A percentile compares a stretch with the other conserved stretches of the same genome.
Evolutionary conservation across 2,329 filamentous ascomycete species (phyloP).

Genomic region (Chalaropsis ovoidea): DNA sequence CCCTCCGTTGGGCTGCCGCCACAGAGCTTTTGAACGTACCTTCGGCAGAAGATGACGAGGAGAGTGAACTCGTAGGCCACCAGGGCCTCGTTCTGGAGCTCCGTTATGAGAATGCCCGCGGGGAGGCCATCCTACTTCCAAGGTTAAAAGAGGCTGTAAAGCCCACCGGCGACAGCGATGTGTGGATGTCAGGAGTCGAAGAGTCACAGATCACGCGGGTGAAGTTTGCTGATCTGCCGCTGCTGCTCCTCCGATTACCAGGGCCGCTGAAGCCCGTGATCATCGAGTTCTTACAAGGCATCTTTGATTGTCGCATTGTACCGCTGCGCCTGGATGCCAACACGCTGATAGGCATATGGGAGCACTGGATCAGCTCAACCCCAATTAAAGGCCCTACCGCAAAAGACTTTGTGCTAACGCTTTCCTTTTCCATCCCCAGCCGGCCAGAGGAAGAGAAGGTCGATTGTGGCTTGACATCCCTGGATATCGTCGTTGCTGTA

Average conservation of each 20-base stretch:
- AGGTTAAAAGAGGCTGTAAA: not conserved
- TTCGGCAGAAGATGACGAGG: slow-evolving; percentile 9
- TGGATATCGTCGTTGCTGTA: slow-evolving; percentile 45
- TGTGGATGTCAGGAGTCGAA: slow-evolving; percentile 1
- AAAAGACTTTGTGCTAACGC: slow-evolving; percentile 42
- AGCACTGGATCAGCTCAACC: slow-evolving; percentile 39
- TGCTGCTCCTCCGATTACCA: slow-evolving; percentile 48
- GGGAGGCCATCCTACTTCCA: slow-evolving; percentile 44
- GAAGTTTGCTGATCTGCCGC: slow-evolving; percentile 41
- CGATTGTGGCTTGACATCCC: slow-evolving; percentile 33
- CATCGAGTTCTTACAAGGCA: slow-evolving; percentile 42
- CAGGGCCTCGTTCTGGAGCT: slow-evolving; percentile 39
- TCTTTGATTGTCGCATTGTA: slow-evolving; percentile 48
- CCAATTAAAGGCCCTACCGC: slow-evolving; percentile 31
- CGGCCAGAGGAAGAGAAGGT: slow-evolving; percentile 32
- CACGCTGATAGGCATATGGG: slow-evolving; percentile 42
- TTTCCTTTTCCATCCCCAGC: slow-evolving; percentile 41
- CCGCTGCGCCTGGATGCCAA: slow-evolving; percentile 42
- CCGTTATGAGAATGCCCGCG: slow-evolving; percentile 44
- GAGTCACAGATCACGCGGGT: slow-evolving; percentile 9
- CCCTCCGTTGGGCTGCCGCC: slow-evolving; percentile 37
- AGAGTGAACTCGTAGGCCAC: slow-evolving; percentile 17
- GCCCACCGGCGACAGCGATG: not conserved
- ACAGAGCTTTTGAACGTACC: slow-evolving; percentile 27
- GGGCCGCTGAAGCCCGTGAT: slow-evolving; percentile 41